phyloP scores from a whole-genome alignment of 2,329 filamentous ascomycete genomes.

The Ophiognomonia clavigignenti-juglandacearum region DNA sequence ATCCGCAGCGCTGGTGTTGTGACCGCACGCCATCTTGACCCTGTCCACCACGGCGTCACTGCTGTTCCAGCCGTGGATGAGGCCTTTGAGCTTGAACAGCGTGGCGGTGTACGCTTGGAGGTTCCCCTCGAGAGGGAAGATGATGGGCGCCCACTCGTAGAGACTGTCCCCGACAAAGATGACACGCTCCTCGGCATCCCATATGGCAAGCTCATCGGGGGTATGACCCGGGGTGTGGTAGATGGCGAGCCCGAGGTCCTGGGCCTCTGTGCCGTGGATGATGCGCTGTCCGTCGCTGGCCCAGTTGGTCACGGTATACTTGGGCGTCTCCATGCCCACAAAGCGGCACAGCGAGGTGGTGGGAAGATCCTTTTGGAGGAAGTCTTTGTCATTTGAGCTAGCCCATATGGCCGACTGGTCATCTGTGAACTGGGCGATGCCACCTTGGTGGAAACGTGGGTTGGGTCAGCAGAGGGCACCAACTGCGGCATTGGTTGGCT shows the following conservation, averaged over 20 bases:
- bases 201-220: conserved; percentile 39
- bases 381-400: conserved; percentile 30
- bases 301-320: conserved; percentile 36
- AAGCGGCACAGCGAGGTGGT: conserved; percentile 35
- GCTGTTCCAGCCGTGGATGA: conserved; percentile 16
- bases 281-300: conserved; percentile 31
- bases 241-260: conserved; percentile 32
- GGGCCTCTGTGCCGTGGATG: conserved; percentile 9
- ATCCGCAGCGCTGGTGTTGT: conserved; percentile 1
- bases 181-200: conserved; percentile 35
- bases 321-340: conserved; percentile 29
- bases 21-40: conserved; percentile 9
- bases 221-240: conserved; percentile 42
- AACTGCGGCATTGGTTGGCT: neutral
- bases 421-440: conserved; percentile 29
- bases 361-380: conserved; percentile 32
- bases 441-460: too few species aligned
- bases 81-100: conserved; percentile 10
- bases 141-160: conserved; percentile 29
- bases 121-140: conserved; percentile 19
- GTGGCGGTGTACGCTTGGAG: conserved; percentile 16
- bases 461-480: conserved; percentile 11
- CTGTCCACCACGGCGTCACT: neutral
- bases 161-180: conserved; percentile 42
- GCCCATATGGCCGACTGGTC: conserved; percentile 25